Conservation (phyloP, 2,329 filamentous ascomycete species). For the Stylonectria norvegica region DNA sequence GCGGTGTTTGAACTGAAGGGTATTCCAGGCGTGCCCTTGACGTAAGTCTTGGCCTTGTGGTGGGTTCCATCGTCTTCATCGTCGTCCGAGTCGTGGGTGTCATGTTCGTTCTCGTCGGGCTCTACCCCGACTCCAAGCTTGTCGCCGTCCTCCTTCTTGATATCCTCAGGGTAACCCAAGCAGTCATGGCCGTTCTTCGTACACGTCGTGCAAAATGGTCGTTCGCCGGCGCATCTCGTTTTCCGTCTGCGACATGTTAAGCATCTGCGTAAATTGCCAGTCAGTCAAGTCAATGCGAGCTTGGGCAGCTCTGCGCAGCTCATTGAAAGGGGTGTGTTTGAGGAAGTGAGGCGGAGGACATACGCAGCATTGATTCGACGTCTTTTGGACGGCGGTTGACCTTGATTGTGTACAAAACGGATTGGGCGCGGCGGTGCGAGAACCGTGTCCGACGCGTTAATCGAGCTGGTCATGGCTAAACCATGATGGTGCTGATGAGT, state of each 20-base stretch:
- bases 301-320: background rate
- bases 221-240: slow-evolving; percentile 71
- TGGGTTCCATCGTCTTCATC: slow-evolving; percentile 36
- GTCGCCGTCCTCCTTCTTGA: slow-evolving; percentile 41
- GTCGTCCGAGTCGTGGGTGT: slow-evolving; percentile 30
- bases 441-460: slow-evolving; percentile 38
- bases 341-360: slow-evolving; percentile 31
- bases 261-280: slow-evolving; percentile 16
- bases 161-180: slow-evolving; percentile 60
- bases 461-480: slow-evolving; percentile 45
- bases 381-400: slow-evolving; percentile 74
- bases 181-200: slow-evolving; percentile 68
- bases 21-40: slow-evolving; percentile 12
- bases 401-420: slow-evolving; percentile 79
- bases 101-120: slow-evolving; percentile 19
- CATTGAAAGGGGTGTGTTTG: too few relatives aligned
- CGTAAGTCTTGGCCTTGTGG: slow-evolving; percentile 21
- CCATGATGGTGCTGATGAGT: slow-evolving; percentile 32
- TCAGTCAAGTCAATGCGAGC: slow-evolving; percentile 9
- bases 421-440: slow-evolving; percentile 56
- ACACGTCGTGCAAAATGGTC: slow-evolving; percentile 69
- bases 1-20: too few relatives aligned
- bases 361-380: slow-evolving; percentile 77
- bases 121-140: slow-evolving; percentile 16
- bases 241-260: slow-evolving; percentile 68